Conservation (phyloP, 1,284 basidiomycete genomes). For the Tremellales sp. region DNA sequence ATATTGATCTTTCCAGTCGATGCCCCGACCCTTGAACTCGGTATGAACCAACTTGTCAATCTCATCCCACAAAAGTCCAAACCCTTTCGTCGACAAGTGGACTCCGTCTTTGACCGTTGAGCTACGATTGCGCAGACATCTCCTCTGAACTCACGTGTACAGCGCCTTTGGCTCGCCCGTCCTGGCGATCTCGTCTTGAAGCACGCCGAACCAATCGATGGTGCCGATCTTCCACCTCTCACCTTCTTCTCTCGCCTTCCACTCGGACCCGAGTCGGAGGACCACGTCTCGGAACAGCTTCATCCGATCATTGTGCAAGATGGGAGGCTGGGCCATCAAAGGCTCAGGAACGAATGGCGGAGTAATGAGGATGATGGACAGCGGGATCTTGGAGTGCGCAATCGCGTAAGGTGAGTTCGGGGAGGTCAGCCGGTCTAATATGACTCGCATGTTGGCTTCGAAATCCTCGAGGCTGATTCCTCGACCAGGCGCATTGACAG, state of each 20-base stretch:
- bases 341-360: too few relatives aligned
- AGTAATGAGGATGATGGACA: neutral
- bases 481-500: constrained; percentile 5
- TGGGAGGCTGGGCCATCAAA: too few relatives aligned
- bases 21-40: constrained; percentile 49
- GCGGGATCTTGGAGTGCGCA: neutral
- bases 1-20: constrained; percentile 29
- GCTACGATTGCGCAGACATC: constrained; percentile 37
- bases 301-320: too few relatives aligned
- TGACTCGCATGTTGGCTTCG: too few relatives aligned
- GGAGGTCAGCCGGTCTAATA: neutral
- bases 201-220: constrained; percentile 63
- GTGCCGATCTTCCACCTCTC: constrained; percentile 53
- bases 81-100: constrained; percentile 68
- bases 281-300: too few relatives aligned
- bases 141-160: constrained; percentile 48
- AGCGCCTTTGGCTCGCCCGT: constrained; percentile 63
- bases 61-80: constrained; percentile 64
- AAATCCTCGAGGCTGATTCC: constrained; percentile 13
- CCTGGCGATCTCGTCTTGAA: constrained; percentile 57
- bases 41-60: constrained; percentile 59
- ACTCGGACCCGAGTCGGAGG: too few relatives aligned
- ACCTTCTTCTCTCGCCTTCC: constrained; percentile 40
- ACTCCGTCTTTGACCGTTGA: constrained; percentile 60
- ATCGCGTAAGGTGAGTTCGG: neutral